Percentiles rank a stretch among this genome's conserved stretches.
Conservation (phyloP, 1,284 basidiomycete species). For the Puccinia horiana region DNA sequence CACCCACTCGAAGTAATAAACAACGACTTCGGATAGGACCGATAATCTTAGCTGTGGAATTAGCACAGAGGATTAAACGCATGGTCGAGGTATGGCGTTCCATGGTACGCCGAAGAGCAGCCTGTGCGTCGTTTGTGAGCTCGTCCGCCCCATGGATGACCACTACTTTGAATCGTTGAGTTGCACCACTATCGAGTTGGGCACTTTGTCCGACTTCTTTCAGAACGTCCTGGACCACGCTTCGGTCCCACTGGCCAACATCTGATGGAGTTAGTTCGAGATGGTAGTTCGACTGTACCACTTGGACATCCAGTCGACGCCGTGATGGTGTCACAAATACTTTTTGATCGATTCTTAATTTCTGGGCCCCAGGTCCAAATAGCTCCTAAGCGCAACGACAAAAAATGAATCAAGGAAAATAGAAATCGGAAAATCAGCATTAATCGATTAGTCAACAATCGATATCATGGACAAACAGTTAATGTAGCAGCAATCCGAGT, state of each 20-base stretch:
- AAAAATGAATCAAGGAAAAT: conserved; percentile 39
- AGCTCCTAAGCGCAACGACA: conserved; percentile 71
- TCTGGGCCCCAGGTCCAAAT: conserved; percentile 89
- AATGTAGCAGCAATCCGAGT: conserved; percentile 72
- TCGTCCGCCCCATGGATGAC: conserved; percentile 98
- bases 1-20: conserved; percentile 87
- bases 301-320: conserved; percentile 91
- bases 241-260: conserved; percentile 90
- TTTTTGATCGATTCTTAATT: conserved; percentile 97
- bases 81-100: conserved; percentile 99
- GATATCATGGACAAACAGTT: conserved; percentile 14
- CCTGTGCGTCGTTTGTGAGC: conserved; percentile 91
- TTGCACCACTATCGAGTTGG: conserved; percentile 92
- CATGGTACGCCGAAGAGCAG: conserved; percentile 95
- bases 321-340: conserved; percentile 93
- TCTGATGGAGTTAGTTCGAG: conserved; percentile 98
- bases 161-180: conserved; percentile 97
- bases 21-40: conserved; percentile 95
- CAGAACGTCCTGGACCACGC: conserved; percentile 93
- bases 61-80: conserved; percentile 96
- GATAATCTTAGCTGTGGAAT: conserved; percentile 92
- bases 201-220: conserved; percentile 99
- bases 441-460: neutral
- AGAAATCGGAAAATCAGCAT: neutral
- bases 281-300: conserved; percentile 96